Evolutionary conservation across 2,329 filamentous ascomycete genomes (phyloP).

Genomic region (Sphaerostilbella broomeana): DNA sequence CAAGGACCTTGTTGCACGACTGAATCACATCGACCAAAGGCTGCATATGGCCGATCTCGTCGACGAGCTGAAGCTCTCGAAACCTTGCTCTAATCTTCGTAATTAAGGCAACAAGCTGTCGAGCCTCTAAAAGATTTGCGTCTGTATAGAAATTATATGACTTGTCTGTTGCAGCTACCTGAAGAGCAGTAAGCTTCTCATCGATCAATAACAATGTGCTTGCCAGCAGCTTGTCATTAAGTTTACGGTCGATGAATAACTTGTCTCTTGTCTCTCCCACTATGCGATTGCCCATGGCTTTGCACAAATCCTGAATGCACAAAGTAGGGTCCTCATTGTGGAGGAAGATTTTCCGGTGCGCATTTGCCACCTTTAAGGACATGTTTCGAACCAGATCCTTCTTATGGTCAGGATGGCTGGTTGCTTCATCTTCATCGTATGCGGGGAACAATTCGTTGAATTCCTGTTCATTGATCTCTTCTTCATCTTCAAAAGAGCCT

Average conservation of each 20-base stretch:
- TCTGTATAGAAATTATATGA: slow-evolving; percentile 87
- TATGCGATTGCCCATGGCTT: slow-evolving; percentile 35
- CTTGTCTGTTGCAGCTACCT: slow-evolving; percentile 31
- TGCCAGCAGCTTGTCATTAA: slow-evolving; percentile 55
- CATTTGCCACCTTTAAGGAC: slow-evolving; percentile 54
- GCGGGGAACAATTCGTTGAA: slow-evolving; percentile 77
- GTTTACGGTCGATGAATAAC: slow-evolving; percentile 26
- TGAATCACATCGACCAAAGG: slow-evolving; percentile 70
- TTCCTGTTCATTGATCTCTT: slow-evolving; percentile 66
- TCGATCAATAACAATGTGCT: slow-evolving; percentile 59
- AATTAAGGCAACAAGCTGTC: slow-evolving; percentile 64
- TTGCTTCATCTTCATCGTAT: slow-evolving; percentile 48
- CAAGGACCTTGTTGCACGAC: slow-evolving; percentile 67
- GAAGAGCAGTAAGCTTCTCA: slow-evolving; percentile 45
- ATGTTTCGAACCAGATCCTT: slow-evolving; percentile 43
- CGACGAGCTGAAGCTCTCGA: slow-evolving; percentile 57
- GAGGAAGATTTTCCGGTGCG: slow-evolving; percentile 52
- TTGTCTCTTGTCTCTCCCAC: slow-evolving; percentile 23
- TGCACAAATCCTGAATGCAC: slow-evolving; percentile 40
- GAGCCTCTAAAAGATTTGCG: slow-evolving; percentile 67
- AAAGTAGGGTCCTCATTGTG: slow-evolving; percentile 32
- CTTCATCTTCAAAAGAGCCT: slow-evolving; percentile 68
- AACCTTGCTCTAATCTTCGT: slow-evolving; percentile 67
- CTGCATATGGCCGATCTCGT: slow-evolving; percentile 66
- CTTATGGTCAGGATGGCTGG: slow-evolving; percentile 24